phyloP scores from a whole-genome alignment of 1,284 basidiomycete genomes.

The Ganoderma sinense region DNA sequence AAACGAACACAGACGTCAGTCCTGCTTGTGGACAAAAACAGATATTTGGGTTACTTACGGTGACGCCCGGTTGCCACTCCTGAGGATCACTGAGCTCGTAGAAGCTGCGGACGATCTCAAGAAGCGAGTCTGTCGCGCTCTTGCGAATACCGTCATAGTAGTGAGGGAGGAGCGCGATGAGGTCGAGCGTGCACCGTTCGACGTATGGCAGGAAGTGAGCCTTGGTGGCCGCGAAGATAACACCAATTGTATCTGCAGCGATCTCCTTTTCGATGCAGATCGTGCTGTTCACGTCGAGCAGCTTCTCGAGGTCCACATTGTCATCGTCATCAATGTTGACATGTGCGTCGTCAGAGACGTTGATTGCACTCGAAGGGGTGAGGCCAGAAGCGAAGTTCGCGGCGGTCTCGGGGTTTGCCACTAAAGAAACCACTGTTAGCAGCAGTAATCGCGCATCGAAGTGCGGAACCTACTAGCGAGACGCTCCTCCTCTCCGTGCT shows the following conservation, averaged over 20 bases:
- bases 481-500: slow-evolving; percentile 73
- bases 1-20: background rate
- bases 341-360: slow-evolving; percentile 63
- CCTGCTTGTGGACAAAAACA: background rate
- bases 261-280: slow-evolving; percentile 99
- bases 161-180: slow-evolving; percentile 86
- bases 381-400: slow-evolving; percentile 77
- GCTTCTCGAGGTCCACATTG: slow-evolving; percentile 83
- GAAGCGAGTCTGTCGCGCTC: slow-evolving; percentile 88
- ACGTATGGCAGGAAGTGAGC: slow-evolving; percentile 91
- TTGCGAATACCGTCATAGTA: slow-evolving; percentile 99
- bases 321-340: slow-evolving; percentile 77
- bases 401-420: slow-evolving; percentile 57
- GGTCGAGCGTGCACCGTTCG: slow-evolving; percentile 81
- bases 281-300: slow-evolving; percentile 94
- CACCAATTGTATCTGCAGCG: slow-evolving; percentile 95
- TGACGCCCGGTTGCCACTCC: slow-evolving; percentile 84
- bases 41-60: slow-evolving; percentile 38
- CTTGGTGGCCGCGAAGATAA: slow-evolving; percentile 87
- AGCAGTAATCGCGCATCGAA: background rate
- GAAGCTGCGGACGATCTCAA: slow-evolving; percentile 92
- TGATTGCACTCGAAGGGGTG: slow-evolving; percentile 72
- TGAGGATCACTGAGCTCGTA: slow-evolving; percentile 87
- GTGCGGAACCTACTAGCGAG: slow-evolving; percentile 43
- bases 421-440: slow-evolving; percentile 37